Base-by-base conservation (phyloP, 2,329 filamentous ascomycete genomes). In the Cercospora janseana region DNA sequence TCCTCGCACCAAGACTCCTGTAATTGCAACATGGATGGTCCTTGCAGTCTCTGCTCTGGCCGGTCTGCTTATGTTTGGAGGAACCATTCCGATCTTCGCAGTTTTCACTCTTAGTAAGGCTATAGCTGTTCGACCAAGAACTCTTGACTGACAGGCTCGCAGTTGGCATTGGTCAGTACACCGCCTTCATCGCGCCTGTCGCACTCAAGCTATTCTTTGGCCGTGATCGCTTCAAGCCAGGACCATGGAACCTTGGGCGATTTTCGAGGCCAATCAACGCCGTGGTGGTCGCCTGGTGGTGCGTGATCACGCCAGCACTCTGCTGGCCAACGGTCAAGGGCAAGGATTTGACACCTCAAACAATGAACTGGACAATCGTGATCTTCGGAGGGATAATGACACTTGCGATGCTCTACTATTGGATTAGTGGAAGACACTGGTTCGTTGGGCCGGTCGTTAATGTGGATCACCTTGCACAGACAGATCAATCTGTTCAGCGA, bases 381-480 rank as follows among this genome's bases (percentile, higher is more conserved):
- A 61, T 67, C n/a, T 68, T 65, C 29, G 65, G 63, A 5, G 64
- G 62, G 13, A 52, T 60, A 3, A 67, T 68, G 64, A 37, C 57
- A 8, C 46, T 65, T 12, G 63, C 62, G 7, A 55, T 66, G 54
- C 35, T 56, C 7, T 63, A 61, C 47, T 66, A 66, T 32, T 62
- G 55, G 6, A 54, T 66, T 21, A 55, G 55, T 42, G 65, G 57
- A 12, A 48, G 64, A n/a, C 64, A 65, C 41, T 68, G 64, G 64
- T 68, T 67, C 62, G 64, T 63, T 45, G 66, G 66, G 29, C 66
- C 66, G 0, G 63, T 57, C 43, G 61, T 67, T 53, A 68, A 67
- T 46, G 60, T 67, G 16, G 56, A 57, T 40, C 56, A 59, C 38
- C 15, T 53, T 31, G 41, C 40, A 10, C 46, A 49, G 18, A 18